Conservation (phyloP, 805 yeast species). For the Ogataea saltuana region DNA sequence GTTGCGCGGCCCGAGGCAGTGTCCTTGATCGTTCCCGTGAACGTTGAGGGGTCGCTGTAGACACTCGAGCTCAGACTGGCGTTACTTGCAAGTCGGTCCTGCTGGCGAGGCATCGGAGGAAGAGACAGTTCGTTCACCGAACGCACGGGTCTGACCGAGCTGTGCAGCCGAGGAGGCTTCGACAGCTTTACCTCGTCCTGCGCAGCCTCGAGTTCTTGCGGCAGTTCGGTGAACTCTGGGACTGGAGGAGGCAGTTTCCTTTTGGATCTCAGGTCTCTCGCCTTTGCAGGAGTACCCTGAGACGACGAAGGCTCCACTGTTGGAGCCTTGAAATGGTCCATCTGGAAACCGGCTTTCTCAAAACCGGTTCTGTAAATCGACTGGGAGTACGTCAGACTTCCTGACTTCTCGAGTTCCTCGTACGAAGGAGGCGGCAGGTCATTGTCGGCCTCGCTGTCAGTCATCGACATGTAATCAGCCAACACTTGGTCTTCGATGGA, state of each 20-base stretch:
- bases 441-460: constrained; percentile 17
- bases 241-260: constrained; percentile 31
- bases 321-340: constrained; percentile 29
- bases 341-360: constrained; percentile 38
- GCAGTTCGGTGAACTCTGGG: too few species aligned
- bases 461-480: too few species aligned
- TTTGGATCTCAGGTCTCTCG: constrained; percentile 17
- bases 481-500: constrained; percentile 27
- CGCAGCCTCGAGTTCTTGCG: too few species aligned
- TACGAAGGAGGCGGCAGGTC: constrained; percentile 36
- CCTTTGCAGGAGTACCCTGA: too few species aligned
- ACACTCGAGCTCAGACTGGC: constrained; percentile 21
- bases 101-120: too few species aligned
- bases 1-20: neutral
- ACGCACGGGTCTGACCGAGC: too few species aligned
- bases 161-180: too few species aligned
- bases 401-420: constrained; percentile 37
- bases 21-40: neutral
- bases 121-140: too few species aligned
- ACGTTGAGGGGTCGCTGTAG: constrained; percentile 15
- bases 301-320: too few species aligned
- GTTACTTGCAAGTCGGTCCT: constrained; percentile 14
- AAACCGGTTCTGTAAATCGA: constrained; percentile 39
- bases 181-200: too few species aligned
- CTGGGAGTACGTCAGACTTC: constrained; percentile 34